Evolutionary conservation across 1,284 basidiomycete genomes (phyloP), one percentile per base, ranked within the genome.

Genomic region (Crucibulum parvulum): DNA sequence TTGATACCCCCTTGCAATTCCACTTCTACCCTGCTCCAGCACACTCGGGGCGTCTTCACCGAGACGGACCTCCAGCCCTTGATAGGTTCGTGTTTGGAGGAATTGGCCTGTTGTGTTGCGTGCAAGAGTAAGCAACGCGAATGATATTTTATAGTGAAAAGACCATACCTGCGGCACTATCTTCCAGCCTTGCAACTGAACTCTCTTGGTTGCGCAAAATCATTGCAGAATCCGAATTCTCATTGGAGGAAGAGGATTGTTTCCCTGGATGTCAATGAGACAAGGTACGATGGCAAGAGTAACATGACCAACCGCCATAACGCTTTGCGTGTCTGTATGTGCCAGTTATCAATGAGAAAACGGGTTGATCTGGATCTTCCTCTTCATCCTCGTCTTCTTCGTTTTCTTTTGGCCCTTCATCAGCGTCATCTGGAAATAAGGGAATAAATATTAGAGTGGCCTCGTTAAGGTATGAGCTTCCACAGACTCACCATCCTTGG

Each of bases 261-360:
- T n/a, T 34, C 11, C 39, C 36, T 34, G 8, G 51, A 52, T 45
- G 38, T 37, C 4, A 34, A 18, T 47, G 31, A 58, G 35, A 43
- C 51, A 46, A 55, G 58, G 39, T 46, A 51, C 39, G 38, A 58
- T 11, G 47, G 16, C 7, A 43, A 45, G 57, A 9, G 18, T 51
- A 3, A 24, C 55, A 39, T 15, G 36, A 61, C 72, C 62, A 61
- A 77, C 78, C 78, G 43, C 84, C 87, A 68, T 90, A 95, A 13
- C 86, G 85, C 67, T 89, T 91, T 15, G 88, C 81, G 57, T 93
- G 87, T 36, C 96, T 84, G 71, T 97, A 98, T 58, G 85, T 91
- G 13, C 97, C 97, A 1, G 93, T 95, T 4, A 94, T 80, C 5
- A 96, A 84, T 0, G 96, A 98, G 74, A 97, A 99, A 7, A 87